phyloP scores from a whole-genome alignment of 768 basidiomycete species.

The Hypholoma fasciculare region DNA sequence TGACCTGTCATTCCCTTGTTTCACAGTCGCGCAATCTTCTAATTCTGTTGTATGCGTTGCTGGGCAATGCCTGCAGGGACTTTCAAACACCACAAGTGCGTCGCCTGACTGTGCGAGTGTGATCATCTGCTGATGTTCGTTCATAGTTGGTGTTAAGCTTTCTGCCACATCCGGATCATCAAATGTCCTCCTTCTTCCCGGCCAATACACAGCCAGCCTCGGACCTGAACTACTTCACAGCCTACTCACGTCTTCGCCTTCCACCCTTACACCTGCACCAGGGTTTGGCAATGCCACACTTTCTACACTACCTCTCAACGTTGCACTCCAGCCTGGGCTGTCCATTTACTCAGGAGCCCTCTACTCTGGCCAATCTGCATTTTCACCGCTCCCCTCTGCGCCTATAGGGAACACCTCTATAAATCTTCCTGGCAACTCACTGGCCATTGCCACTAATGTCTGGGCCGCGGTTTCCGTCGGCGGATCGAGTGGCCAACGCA shows the following conservation, averaged over 20 bases:
- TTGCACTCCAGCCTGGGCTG: constrained; percentile 67
- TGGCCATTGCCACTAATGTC: constrained; percentile 67
- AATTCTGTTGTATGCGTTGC: constrained; percentile 79
- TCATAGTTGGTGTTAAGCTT: constrained; percentile 68
- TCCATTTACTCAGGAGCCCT: constrained; percentile 60
- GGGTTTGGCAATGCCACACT: constrained; percentile 66
- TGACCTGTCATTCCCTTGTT: background rate
- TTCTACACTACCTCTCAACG: constrained; percentile 63
- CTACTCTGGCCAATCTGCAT: constrained; percentile 67
- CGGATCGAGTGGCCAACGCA: constrained; percentile 47
- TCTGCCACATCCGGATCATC: constrained; percentile 58
- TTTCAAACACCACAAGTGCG: constrained; percentile 68
- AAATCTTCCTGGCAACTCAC: constrained; percentile 53
- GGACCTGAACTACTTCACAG: constrained; percentile 73
- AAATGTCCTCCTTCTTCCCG: constrained; percentile 68
- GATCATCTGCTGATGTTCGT: background rate
- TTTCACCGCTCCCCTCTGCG: constrained; percentile 54
- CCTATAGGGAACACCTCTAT: constrained; percentile 48
- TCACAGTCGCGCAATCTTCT: constrained; percentile 56
- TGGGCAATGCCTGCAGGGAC: constrained; percentile 85
- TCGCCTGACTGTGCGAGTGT: constrained; percentile 10
- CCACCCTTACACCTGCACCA: constrained; percentile 53
- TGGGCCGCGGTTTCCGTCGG: constrained; percentile 61
- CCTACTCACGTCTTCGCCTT: constrained; percentile 63
- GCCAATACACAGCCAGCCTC: constrained; percentile 71